phyloP scores from a whole-genome alignment of 148 eudicot genomes.

The Nepenthes mirabilis region DNA sequence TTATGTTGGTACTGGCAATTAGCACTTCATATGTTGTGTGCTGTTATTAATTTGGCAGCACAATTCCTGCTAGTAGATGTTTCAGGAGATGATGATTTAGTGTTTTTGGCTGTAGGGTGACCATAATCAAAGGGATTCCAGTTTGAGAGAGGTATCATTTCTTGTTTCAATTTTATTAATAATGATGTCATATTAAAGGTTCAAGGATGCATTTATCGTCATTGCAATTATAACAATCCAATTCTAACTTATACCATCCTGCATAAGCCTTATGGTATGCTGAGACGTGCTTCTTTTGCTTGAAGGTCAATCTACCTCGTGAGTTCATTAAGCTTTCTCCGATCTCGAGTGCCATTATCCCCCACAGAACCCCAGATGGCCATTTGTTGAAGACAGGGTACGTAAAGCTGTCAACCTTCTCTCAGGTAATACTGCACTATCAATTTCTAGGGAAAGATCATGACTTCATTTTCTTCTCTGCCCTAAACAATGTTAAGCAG shows the following conservation, averaged over 20 bases:
- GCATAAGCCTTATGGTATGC: neutral
- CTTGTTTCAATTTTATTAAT: neutral
- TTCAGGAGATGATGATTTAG: neutral
- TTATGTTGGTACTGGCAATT: no score
- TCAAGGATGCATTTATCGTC: neutral
- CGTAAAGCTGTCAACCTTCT: slow-evolving; percentile 64
- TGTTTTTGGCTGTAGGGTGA: slow-evolving; percentile 40
- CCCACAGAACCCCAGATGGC: slow-evolving; percentile 72
- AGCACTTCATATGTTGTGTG: no score
- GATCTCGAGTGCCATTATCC: slow-evolving; percentile 71
- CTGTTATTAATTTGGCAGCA: neutral
- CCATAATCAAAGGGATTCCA: slow-evolving; percentile 19
- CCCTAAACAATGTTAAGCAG: neutral
- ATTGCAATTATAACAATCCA: neutral
- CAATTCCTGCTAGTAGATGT: neutral
- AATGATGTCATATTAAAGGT: neutral
- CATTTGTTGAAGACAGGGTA: slow-evolving; percentile 68
- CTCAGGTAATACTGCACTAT: slow-evolving; percentile 43
- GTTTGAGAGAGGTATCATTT: slow-evolving; percentile 54
- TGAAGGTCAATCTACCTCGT: slow-evolving; percentile 74
- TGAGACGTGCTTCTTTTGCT: neutral
- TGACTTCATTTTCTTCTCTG: neutral
- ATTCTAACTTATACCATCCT: neutral
- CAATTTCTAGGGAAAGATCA: neutral
- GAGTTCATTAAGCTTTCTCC: slow-evolving; percentile 84